Base-by-base conservation (phyloP, 306 rosid genomes). In the Lathyrus oleraceus region DNA sequence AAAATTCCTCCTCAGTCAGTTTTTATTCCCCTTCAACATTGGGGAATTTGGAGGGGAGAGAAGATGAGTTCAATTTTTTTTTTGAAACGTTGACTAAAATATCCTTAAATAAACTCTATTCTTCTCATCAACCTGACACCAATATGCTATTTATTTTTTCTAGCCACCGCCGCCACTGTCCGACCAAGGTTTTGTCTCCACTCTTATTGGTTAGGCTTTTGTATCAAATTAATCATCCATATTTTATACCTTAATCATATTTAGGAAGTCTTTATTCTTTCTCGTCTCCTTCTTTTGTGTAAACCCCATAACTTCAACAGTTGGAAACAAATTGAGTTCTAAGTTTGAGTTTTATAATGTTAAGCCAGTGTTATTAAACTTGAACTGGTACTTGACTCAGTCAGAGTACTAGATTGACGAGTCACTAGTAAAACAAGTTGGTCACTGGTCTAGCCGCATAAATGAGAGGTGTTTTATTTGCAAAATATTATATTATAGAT, bases 291-390 rank as follows among this genome's bases (percentile, higher is more conserved):
- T 53, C 15, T 23, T 54, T 54, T 21, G 15, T 12, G n/a, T 54
- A 56, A 12, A 25, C 38, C 61, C 61, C 61, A 25, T 56, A 25
- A 56, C 61, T 56, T 56, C 59, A 21, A 19, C 57, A 21, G 16
- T 25, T 12, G 13, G 64, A 54, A 78, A 39, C 30, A 74, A 63
- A 47, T 23, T 66, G 38, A 54, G 51, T 48, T 69, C 73, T 54
- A 47, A 48, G 52, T 61, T 23, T 67, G 62, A 72, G 38, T 30
- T 72, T 38, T 69, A 36, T 67, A 54, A 45, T 63, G 44, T 43
- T 79, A 25, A 53, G 38, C 38, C 17, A 23, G 17, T 56, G 16
- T 13, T 21, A 25, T 56, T 12, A 56, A 27, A 56, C 16, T 56
- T 4, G 16, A 10, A 25, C 3, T 56, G 17, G 16, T 25, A 23